Percentiles rank a stretch among this genome's conserved stretches.
Evolutionary conservation across 2,329 filamentous ascomycete species (phyloP).

Genomic region (Colletotrichum tropicicola): DNA sequence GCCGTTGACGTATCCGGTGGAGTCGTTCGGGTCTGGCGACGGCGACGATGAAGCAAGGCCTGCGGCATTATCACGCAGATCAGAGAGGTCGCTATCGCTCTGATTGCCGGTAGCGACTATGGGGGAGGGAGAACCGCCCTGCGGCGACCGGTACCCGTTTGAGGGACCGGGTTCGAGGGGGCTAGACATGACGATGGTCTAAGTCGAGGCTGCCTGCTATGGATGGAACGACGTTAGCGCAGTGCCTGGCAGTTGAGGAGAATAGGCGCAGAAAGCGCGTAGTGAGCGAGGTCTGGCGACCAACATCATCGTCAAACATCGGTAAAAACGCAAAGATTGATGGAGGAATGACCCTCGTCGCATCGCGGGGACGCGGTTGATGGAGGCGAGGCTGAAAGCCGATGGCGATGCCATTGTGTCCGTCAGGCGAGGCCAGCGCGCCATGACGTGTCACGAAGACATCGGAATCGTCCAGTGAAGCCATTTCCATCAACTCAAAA

Average conservation of each 20-base stretch:
- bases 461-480: constrained; percentile 43
- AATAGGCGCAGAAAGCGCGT: constrained; percentile 44
- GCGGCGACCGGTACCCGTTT: constrained; percentile 72
- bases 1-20: constrained; percentile 49
- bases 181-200: constrained; percentile 71
- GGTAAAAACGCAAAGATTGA: constrained; percentile 53
- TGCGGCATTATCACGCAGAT: constrained; percentile 69
- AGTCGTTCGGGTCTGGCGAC: constrained; percentile 53
- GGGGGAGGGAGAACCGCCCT: constrained; percentile 54
- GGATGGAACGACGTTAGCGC: constrained; percentile 47
- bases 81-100: constrained; percentile 81
- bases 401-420: constrained; percentile 55
- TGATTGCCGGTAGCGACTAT: constrained; percentile 53
- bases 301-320: constrained; percentile 31
- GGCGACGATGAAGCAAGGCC: constrained; percentile 53
- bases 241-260: constrained; percentile 20
- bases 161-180: constrained; percentile 68
- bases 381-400: constrained; percentile 58
- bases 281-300: constrained; percentile 50
- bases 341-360: constrained; percentile 51
- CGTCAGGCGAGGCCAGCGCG: constrained; percentile 34
- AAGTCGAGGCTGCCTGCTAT: constrained; percentile 64
- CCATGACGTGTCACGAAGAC: constrained; percentile 34
- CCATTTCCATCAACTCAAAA: constrained; percentile 45
- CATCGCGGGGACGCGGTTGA: constrained; percentile 51